Percentiles rank a stretch among this genome's conserved stretches.
Evolutionary conservation across 257 asterid genomes (phyloP).

Genomic region (Cordia subcordata): DNA sequence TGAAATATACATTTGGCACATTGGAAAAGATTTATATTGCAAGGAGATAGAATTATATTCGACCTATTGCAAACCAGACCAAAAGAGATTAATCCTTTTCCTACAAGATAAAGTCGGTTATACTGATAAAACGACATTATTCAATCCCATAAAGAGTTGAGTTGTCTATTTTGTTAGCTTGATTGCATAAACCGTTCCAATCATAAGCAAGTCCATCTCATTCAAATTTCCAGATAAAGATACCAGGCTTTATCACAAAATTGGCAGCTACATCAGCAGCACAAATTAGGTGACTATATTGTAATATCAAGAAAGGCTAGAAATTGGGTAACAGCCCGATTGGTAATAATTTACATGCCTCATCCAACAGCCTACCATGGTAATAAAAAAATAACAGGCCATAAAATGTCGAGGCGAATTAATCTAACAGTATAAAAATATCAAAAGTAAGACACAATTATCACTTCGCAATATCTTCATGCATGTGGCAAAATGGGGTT

Average conservation of each 20-base stretch:
- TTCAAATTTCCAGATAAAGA: neutral
- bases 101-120: too few species aligned
- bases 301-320: slow-evolving; percentile 8
- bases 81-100: too few species aligned
- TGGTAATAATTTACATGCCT: slow-evolving; percentile 25
- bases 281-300: slow-evolving; percentile 17
- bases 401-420: slow-evolving; percentile 28
- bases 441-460: slow-evolving; percentile 13
- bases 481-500: slow-evolving; percentile 8
- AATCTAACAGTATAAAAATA: slow-evolving; percentile 29
- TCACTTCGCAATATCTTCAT: neutral
- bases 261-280: slow-evolving; percentile 19
- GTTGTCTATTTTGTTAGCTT: too few species aligned
- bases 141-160: too few species aligned
- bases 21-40: too few species aligned
- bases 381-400: slow-evolving; percentile 31
- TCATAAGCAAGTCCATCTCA: neutral
- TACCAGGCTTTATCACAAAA: slow-evolving; percentile 17
- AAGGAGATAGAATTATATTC: too few species aligned
- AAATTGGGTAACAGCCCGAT: slow-evolving; percentile 15
- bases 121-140: too few species aligned
- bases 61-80: too few species aligned
- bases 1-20: too few species aligned
- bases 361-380: slow-evolving; percentile 24
- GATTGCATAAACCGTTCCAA: too few species aligned